phyloP scores from a whole-genome alignment of 1,139 yeast genomes.

The Protomyces inundatus region DNA sequence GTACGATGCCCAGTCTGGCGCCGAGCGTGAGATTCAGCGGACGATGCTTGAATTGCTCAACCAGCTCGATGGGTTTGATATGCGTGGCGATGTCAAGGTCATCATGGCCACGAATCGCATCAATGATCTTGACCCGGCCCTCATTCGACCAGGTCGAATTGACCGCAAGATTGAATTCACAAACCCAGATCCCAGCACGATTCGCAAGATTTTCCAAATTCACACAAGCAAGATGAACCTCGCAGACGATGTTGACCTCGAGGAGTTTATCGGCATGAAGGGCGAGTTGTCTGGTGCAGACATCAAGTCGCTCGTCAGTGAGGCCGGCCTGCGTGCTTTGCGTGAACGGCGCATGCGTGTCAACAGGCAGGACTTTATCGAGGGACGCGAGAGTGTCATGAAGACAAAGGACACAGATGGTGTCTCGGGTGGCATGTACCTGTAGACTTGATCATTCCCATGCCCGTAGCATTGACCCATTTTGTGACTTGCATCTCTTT shows the following conservation, averaged over 20 bases:
- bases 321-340: constrained; percentile 91
- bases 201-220: constrained; percentile 85
- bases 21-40: constrained; percentile 96
- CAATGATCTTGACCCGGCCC: constrained; percentile 93
- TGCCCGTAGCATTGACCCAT: no score
- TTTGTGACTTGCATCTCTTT: no score
- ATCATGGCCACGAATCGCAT: constrained; percentile 98
- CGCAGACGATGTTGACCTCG: constrained; percentile 80
- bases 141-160: constrained; percentile 97
- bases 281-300: constrained; percentile 98
- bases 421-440: constrained; percentile 78
- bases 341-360: constrained; percentile 99
- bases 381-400: constrained; percentile 93
- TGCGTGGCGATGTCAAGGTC: constrained; percentile 95
- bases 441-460: constrained; percentile 40
- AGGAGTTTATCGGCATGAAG: constrained; percentile 82
- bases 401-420: constrained; percentile 97
- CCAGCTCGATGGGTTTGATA: constrained; percentile 97
- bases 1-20: constrained; percentile 93
- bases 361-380: constrained; percentile 86
- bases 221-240: constrained; percentile 95
- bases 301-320: constrained; percentile 96
- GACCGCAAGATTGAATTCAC: constrained; percentile 96
- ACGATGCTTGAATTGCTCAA: constrained; percentile 96
- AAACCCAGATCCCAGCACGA: constrained; percentile 88